Conservation (phyloP, 2,329 filamentous ascomycete genomes). For the Talaromyces albobiverticillius region DNA sequence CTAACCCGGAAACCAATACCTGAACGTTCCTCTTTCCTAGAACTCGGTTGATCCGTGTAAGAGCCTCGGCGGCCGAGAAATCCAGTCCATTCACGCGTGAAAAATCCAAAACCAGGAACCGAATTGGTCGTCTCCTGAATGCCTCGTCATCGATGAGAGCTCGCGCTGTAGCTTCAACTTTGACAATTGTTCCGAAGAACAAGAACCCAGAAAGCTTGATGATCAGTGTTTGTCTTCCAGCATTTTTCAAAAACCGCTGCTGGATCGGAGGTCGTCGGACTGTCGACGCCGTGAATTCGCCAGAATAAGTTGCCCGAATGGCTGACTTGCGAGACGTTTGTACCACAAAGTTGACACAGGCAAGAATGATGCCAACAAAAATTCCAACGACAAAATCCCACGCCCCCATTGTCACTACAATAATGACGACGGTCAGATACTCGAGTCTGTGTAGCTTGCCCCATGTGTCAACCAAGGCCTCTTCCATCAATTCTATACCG, state of each 20-base stretch:
- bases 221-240: slow-evolving; percentile 83
- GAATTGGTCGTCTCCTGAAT: slow-evolving; percentile 75
- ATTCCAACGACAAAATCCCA: slow-evolving; percentile 97
- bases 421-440: slow-evolving; percentile 83
- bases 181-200: slow-evolving; percentile 98
- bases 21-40: slow-evolving; percentile 73
- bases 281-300: slow-evolving; percentile 84
- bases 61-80: slow-evolving; percentile 93
- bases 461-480: slow-evolving; percentile 84
- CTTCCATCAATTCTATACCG: slow-evolving; percentile 84
- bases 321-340: slow-evolving; percentile 88
- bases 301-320: slow-evolving; percentile 85
- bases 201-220: slow-evolving; percentile 91
- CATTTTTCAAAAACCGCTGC: slow-evolving; percentile 78
- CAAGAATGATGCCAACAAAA: slow-evolving; percentile 83
- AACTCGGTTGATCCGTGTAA: slow-evolving; percentile 85
- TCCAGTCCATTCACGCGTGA: slow-evolving; percentile 88
- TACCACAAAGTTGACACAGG: slow-evolving; percentile 85
- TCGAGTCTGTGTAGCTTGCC: slow-evolving; percentile 84
- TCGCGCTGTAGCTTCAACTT: slow-evolving; percentile 85
- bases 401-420: slow-evolving; percentile 92
- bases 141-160: slow-evolving; percentile 77
- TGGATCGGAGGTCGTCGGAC: slow-evolving; percentile 89
- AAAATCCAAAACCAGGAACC: slow-evolving; percentile 86
- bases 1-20: slow-evolving; percentile 78